Evolutionary conservation across 1,284 basidiomycete genomes (phyloP), one percentile per base, ranked within the genome.

Genomic region (Malassezia yamatoensis): DNA sequence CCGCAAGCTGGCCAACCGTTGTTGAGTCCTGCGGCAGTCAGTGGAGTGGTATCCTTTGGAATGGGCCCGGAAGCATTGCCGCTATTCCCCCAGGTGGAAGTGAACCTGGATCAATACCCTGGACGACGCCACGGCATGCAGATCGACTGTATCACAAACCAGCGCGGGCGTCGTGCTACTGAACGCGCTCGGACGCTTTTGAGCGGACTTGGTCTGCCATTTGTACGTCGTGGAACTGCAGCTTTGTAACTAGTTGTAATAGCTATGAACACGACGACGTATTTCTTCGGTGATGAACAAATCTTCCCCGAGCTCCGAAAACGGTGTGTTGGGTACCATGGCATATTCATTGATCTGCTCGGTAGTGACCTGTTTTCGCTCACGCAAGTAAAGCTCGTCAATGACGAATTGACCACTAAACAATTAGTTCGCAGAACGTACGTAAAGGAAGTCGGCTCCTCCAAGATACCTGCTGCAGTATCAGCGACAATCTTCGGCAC

Each of bases 31-130:
- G 84, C 83, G 42, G 84, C 85, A 0, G 84, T 87, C 5, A 82
- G 84, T 0, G 91, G 93, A 45, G 88, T 91, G 29, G 88, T 96
- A 45, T 83, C 84, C 2, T 84, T 98, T 64, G 93, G 93, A 54
- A 79, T 98, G 24, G 83, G 85, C 0, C 83, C 87, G 0, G 79
- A 82, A 15, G 90, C 90, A 0, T 86, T 96, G 82, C 84, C 82
- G 10, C 81, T 93, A 62, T 98, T 96, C 81, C 93, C 93, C 4
- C 71, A 68, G 59, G 69, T 66, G 33, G 72, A 74, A 54, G 65
- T 73, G 48, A 74, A 74, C 52, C 56, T 69, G 56, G 72, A 74
- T 49, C 64, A 70, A 54, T 74, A 74, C 57, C 67, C 68, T 12
- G 64, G 64, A 55, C 60, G 53, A 33, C 61, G 64, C 15, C 53